phyloP scores from a whole-genome alignment of 352 stramenopile species.

The Globisporangium perplexum region DNA sequence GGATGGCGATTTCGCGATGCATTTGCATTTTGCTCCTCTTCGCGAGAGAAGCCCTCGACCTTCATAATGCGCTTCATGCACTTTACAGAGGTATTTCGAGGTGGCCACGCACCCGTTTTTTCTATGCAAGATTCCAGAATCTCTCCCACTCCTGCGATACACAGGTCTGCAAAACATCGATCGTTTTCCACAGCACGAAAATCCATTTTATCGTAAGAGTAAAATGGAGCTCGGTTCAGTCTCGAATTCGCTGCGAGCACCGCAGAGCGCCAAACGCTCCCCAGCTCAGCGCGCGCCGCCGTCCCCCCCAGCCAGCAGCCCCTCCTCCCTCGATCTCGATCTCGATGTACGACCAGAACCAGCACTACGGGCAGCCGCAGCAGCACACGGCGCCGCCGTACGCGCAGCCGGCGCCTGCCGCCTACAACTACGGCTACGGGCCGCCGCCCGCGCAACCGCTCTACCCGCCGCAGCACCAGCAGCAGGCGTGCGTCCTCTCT shows the following conservation, averaged over 20 bases:
- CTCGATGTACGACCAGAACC: conserved; percentile 31
- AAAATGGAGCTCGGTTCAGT: neutral
- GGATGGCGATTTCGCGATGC: no score
- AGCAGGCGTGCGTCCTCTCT: conserved; percentile 11
- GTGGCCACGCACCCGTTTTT: neutral
- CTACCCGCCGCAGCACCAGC: conserved; percentile 12
- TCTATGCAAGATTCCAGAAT: neutral
- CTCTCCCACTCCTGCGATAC: neutral
- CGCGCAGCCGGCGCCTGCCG: conserved; percentile 5
- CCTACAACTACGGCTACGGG: conserved; percentile 12
- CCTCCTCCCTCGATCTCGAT: no score
- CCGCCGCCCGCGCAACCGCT: conserved; percentile 10
- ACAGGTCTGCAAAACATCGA: neutral
- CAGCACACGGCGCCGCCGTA: conserved; percentile 24
- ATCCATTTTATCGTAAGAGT: neutral
- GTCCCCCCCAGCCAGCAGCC: neutral
- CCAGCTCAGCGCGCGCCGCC: no score
- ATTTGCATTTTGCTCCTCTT: neutral
- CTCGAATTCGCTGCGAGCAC: neutral
- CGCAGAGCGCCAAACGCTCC: neutral
- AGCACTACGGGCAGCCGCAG: conserved; percentile 5
- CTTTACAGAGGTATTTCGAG: neutral
- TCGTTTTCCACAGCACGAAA: neutral
- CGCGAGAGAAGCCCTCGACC: no score
- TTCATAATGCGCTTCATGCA: neutral